These are phyloP conservation scores for Vitis hybrid DNA, from an alignment of 177 flowering plant species.

Conservation along the genomic window DNA sequence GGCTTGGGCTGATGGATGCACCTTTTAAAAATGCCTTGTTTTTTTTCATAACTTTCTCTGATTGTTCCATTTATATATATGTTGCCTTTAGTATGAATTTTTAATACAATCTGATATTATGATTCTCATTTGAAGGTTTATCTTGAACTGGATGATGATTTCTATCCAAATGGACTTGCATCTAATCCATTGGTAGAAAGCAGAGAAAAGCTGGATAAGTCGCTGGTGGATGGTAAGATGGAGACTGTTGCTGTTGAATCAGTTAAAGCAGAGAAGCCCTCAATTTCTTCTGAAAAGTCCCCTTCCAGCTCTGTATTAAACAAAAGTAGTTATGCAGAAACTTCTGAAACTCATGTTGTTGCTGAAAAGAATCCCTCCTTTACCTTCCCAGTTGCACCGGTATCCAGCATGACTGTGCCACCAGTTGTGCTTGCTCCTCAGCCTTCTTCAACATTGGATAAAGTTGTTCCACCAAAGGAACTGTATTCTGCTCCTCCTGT, in stretches of 20 bases:
- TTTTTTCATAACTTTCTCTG: neutral
- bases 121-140: constrained; percentile 44
- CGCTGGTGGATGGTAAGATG: constrained; percentile 15
- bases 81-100: neutral
- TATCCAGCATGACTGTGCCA: constrained; percentile 20
- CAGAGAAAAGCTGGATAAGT: constrained; percentile 19
- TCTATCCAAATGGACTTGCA: constrained; percentile 20
- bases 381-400: constrained; percentile 21
- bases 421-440: constrained; percentile 15
- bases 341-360: constrained; percentile 21
- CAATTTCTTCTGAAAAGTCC: constrained; percentile 24
- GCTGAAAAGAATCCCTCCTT: constrained; percentile 24
- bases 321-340: constrained; percentile 16
- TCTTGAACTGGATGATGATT: constrained; percentile 68
- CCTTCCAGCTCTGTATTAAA: constrained; percentile 11
- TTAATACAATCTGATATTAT: neutral
- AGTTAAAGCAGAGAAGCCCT: constrained; percentile 22
- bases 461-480: constrained; percentile 26
- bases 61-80: too few relatives aligned
- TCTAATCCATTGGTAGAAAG: constrained; percentile 22
- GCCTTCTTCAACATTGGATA: constrained; percentile 18
- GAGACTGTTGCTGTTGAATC: constrained; percentile 19
- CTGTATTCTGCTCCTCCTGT: constrained; percentile 17
- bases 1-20: too few relatives aligned
- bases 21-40: neutral